phyloP scores from a whole-genome alignment of 1,284 basidiomycete species.

The Ganoderma sinense region DNA sequence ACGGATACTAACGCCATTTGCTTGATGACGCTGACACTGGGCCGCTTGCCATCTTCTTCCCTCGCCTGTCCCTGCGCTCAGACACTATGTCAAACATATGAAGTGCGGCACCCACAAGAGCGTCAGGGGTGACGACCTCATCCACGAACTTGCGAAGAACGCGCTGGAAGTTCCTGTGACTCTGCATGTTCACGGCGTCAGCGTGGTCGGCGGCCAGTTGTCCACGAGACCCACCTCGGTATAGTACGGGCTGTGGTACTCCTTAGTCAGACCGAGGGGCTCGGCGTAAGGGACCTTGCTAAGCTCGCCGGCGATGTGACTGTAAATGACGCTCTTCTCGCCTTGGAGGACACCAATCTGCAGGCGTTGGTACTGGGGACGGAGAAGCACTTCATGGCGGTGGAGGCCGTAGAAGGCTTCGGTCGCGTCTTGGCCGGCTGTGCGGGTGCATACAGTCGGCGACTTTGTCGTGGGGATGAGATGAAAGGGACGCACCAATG shows the following conservation, averaged over 20 bases:
- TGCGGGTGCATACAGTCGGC: conserved; percentile 41
- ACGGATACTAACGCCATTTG: conserved; percentile 69
- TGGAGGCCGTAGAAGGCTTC: conserved; percentile 89
- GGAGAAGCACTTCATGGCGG: conserved; percentile 78
- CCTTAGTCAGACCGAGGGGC: conserved; percentile 77
- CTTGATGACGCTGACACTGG: conserved; percentile 67
- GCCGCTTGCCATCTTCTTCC: conserved; percentile 82
- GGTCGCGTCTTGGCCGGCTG: conserved; percentile 82
- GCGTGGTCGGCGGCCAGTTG: not conserved
- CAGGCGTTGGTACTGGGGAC: conserved; percentile 76
- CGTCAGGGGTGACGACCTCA: conserved; percentile 59
- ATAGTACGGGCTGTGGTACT: conserved; percentile 79
- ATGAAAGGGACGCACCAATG: conserved; percentile 51
- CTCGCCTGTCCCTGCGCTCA: conserved; percentile 52
- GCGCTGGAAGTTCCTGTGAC: conserved; percentile 57
- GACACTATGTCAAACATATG: not conserved
- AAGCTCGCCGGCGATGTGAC: conserved; percentile 56
- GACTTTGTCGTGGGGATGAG: too few relatives aligned
- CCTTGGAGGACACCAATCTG: conserved; percentile 77
- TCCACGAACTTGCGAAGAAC: conserved; percentile 59
- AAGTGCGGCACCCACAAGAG: conserved; percentile 40
- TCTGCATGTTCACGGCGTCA: conserved; percentile 38
- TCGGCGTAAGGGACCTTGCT: conserved; percentile 84
- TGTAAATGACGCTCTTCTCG: conserved; percentile 64
- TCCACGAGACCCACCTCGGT: conserved; percentile 45